A percentile compares a stretch with the other conserved stretches of the same genome.
These are phyloP conservation scores for Xylariales sp. DNA, from an alignment of 2,329 filamentous ascomycete species.

Conservation along the genomic window DNA sequence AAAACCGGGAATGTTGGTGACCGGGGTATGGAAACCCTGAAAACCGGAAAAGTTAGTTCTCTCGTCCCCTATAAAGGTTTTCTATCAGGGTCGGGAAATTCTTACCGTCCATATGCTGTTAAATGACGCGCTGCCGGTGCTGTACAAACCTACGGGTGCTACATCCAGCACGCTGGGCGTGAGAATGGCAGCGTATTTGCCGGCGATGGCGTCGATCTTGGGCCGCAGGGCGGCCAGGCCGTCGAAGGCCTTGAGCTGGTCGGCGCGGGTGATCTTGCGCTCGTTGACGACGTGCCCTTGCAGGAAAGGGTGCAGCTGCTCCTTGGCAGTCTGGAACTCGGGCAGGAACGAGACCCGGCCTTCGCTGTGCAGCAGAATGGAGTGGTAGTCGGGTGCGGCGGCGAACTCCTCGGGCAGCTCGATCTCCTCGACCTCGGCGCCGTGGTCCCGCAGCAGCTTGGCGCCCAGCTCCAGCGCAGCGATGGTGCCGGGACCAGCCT, in stretches of 20 bases:
- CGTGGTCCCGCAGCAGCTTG: conserved; percentile 35
- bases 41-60: not conserved
- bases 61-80: not conserved
- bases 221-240: conserved; percentile 48
- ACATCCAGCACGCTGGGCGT: conserved; percentile 56
- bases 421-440: conserved; percentile 53
- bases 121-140: conserved; percentile 51
- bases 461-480: conserved; percentile 36
- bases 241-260: conserved; percentile 51
- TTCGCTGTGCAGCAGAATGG: conserved; percentile 44
- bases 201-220: conserved; percentile 46
- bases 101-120: conserved; percentile 49
- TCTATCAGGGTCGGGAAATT: too few species aligned
- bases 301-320: conserved; percentile 40
- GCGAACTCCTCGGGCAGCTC: conserved; percentile 45
- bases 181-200: conserved; percentile 49
- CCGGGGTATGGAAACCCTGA: conserved; percentile 52
- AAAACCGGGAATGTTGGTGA: conserved; percentile 62
- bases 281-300: conserved; percentile 47
- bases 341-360: conserved; percentile 48
- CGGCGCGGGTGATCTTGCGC: conserved; percentile 34
- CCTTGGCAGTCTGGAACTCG: conserved; percentile 45
- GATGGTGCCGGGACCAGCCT: conserved; percentile 38
- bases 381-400: conserved; percentile 47
- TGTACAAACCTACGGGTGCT: conserved; percentile 48